Base-by-base conservation (phyloP, 2,329 filamentous ascomycete genomes). In the Fusarium mundagurra region DNA sequence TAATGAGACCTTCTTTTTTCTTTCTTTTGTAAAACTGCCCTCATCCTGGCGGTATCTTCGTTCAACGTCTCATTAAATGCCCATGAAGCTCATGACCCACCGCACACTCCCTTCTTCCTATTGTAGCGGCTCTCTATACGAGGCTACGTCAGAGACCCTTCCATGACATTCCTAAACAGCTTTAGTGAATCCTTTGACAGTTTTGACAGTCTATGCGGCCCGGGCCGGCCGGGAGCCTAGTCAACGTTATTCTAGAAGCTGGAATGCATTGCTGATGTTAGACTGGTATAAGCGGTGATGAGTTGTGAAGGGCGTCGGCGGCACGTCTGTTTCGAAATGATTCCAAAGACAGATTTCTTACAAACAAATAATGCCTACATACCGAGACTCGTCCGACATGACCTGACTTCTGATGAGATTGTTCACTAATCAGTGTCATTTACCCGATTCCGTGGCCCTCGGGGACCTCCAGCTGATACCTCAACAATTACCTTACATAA, bases 1-100 rank as follows among this genome's bases (percentile, higher is more conserved):
- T 41, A 69, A 57, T 69, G 50, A 69, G 51, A 64, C 67, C 50
- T 69, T 34, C 24, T 20, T 33, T 54, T 51, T 60, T 31, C 11
- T n/a, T 20, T 38, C 33, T 9, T 59, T 51, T 51, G 43, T 60
- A 38, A 38, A 29, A 16, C 27, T 22, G 18, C 18, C 3, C 10
- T n/a, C 20, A 14, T 14, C 8, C 5, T 14, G 20, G 8, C n/a
- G 24, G 20, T 12, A 6, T 34, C 48, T 20, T 20, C 8, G 4
- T 33, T 13, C 3, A 18, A 20, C 48, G 8, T 24, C 34, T n/a
- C 20, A n/a, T 31, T 8, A 7, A 7, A 41, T 18, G 20, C 14
- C 6, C 24, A 18, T 41, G 4, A 18, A 24, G 36, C 27, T 44
- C 27, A 44, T 44, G 53, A 31, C 38, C 53, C 53, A 57, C 38